Conservation (phyloP, 208 protist species). For the Polymyxa betae region DNA sequence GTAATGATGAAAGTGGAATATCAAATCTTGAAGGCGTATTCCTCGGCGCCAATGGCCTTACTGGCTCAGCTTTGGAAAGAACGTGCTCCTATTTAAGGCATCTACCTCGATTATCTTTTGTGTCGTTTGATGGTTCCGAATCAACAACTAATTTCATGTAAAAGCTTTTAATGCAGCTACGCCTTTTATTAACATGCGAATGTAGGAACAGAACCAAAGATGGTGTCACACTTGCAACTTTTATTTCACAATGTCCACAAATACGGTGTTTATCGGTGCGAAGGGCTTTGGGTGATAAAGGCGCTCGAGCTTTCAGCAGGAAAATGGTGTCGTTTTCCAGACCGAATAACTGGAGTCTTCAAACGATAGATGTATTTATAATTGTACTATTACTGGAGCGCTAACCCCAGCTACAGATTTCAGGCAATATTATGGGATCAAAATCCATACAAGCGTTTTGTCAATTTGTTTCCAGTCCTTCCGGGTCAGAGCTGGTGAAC, state of each 20-base stretch:
- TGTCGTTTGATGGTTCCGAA: conserved; percentile 33
- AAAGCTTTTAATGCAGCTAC: background rate
- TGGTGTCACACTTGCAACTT: background rate
- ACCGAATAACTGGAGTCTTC: background rate
- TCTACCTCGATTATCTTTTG: background rate
- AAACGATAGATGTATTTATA: background rate
- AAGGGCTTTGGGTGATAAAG: background rate
- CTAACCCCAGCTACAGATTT: background rate
- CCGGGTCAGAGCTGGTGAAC: background rate
- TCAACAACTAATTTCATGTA: background rate
- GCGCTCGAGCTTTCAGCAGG: background rate
- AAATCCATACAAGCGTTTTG: background rate
- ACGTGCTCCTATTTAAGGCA: background rate
- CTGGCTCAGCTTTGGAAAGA: background rate
- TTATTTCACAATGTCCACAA: background rate
- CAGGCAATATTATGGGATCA: background rate
- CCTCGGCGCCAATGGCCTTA: conserved; percentile 2
- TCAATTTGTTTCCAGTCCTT: background rate
- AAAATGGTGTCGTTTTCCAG: background rate
- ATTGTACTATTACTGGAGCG: too few species aligned
- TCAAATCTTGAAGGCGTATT: background rate
- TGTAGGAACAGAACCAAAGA: background rate
- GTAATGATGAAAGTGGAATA: background rate
- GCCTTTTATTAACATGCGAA: background rate
- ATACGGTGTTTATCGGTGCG: background rate